Conservation (phyloP, 345 rosid species). For the Erysimum cheiranthoides region DNA sequence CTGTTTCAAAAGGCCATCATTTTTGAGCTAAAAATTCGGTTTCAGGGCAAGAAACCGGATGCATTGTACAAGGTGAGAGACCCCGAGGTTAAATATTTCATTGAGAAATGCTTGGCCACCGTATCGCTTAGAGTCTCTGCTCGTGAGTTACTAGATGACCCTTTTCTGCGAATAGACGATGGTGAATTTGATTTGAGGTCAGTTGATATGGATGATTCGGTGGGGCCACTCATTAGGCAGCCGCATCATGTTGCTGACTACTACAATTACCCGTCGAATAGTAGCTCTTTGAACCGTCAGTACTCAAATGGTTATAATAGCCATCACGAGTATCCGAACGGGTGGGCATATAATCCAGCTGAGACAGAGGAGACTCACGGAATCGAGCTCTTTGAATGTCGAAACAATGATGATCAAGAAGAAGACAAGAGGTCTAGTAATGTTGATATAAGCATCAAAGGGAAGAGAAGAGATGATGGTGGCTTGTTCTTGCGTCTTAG, state of each 20-base stretch:
- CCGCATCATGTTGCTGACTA: constrained; percentile 53
- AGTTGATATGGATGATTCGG: constrained; percentile 54
- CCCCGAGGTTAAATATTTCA: constrained; percentile 82
- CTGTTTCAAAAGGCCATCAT: constrained; percentile 15
- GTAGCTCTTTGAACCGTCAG: constrained; percentile 52
- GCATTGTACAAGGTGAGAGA: constrained; percentile 89
- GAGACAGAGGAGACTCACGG: constrained; percentile 71
- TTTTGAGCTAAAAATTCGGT: constrained; percentile 38
- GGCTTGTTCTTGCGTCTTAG: constrained; percentile 82
- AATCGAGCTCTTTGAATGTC: constrained; percentile 76
- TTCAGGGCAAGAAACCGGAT: constrained; percentile 95
- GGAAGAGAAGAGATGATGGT: constrained; percentile 72
- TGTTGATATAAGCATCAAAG: constrained; percentile 84
- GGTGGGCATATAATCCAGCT: constrained; percentile 65
- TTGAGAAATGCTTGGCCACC: constrained; percentile 93
- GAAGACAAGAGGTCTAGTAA: constrained; percentile 72
- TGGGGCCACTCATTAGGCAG: constrained; percentile 57
- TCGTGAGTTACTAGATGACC: constrained; percentile 83
- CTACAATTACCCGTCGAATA: constrained; percentile 39
- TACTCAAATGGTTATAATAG: constrained; percentile 57
- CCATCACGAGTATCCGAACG: constrained; percentile 45
- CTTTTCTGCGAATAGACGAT: constrained; percentile 74
- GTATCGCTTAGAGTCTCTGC: constrained; percentile 93
- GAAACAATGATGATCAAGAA: constrained; percentile 45
- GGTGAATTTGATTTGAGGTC: constrained; percentile 60